Percentiles rank a stretch among this genome's conserved stretches.
Conservation (phyloP, 1,139 yeast species). For the Suhomyces kunorum region DNA sequence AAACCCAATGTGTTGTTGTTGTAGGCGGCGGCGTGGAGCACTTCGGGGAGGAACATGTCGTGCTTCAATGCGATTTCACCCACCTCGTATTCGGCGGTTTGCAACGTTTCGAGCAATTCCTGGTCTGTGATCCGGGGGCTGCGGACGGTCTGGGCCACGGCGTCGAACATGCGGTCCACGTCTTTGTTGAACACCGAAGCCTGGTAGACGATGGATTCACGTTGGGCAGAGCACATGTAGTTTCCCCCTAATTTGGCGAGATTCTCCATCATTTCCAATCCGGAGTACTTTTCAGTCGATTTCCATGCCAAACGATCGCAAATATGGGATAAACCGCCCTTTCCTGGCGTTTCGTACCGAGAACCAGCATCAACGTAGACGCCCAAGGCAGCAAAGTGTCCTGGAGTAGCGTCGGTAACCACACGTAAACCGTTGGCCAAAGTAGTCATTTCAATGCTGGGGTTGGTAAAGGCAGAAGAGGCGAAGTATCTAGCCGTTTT, state of each 20-base stretch:
- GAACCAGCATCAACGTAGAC: slow-evolving; percentile 90
- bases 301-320: slow-evolving; percentile 87
- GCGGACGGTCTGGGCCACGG: slow-evolving; percentile 78
- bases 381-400: slow-evolving; percentile 90
- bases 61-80: slow-evolving; percentile 80
- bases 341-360: slow-evolving; percentile 61
- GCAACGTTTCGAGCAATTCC: slow-evolving; percentile 73
- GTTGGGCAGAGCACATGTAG: slow-evolving; percentile 88
- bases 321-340: slow-evolving; percentile 77
- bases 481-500: slow-evolving; percentile 5
- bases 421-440: slow-evolving; percentile 78
- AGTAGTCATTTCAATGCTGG: slow-evolving; percentile 49
- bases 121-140: slow-evolving; percentile 66
- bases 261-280: slow-evolving; percentile 71
- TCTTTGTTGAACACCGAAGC: slow-evolving; percentile 91
- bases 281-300: slow-evolving; percentile 64
- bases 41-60: slow-evolving; percentile 85
- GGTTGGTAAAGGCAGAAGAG: slow-evolving; percentile 19
- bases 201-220: slow-evolving; percentile 91
- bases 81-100: slow-evolving; percentile 79
- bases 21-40: slow-evolving; percentile 82
- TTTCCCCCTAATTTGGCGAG: slow-evolving; percentile 88
- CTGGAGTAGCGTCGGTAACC: slow-evolving; percentile 83
- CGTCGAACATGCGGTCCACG: slow-evolving; percentile 76
- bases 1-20: slow-evolving; percentile 73